phyloP scores from a whole-genome alignment of 345 rosid genomes.

The Capsella bursapastoris region DNA sequence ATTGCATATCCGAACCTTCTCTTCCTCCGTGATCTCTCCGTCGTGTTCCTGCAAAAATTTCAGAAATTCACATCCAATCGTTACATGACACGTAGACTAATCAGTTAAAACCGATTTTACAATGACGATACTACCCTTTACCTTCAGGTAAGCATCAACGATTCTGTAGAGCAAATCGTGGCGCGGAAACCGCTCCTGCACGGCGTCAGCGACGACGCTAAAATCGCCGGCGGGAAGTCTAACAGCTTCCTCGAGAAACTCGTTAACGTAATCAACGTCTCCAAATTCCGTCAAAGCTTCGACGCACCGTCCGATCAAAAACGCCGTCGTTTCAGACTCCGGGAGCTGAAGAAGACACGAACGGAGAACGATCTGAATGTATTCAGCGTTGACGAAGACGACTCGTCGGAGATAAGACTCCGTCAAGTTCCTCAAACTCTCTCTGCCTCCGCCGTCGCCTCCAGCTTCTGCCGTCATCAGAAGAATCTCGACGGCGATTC shows the following conservation, averaged over 20 bases:
- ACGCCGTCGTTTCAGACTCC: constrained; percentile 74
- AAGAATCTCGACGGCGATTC: constrained; percentile 74
- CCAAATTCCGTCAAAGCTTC: constrained; percentile 52
- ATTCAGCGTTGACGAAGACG: constrained; percentile 50
- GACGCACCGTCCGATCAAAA: constrained; percentile 60
- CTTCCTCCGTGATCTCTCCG: constrained; percentile 66
- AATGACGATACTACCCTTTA: constrained; percentile 36
- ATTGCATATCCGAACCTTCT: constrained; percentile 62
- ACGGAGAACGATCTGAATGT: constrained; percentile 57
- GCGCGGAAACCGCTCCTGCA: constrained; percentile 53
- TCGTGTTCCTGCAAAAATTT: constrained; percentile 50
- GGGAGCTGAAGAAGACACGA: constrained; percentile 68
- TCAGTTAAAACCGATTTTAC: background rate
- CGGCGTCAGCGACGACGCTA: constrained; percentile 55
- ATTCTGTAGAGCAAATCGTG: constrained; percentile 75
- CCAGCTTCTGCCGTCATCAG: constrained; percentile 59
- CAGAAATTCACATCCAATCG: background rate
- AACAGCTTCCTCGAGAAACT: constrained; percentile 56
- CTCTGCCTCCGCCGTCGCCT: constrained; percentile 45
- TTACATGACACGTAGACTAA: background rate
- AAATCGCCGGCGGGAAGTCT: constrained; percentile 56
- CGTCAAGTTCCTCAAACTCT: constrained; percentile 56
- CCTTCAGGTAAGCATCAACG: constrained; percentile 78
- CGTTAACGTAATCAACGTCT: constrained; percentile 47
- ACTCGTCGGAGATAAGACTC: constrained; percentile 69